Percentiles rank a stretch among this genome's conserved stretches.
Conservation (phyloP, 176 grass and related monocot species). For the Rhynchospora pubera region DNA sequence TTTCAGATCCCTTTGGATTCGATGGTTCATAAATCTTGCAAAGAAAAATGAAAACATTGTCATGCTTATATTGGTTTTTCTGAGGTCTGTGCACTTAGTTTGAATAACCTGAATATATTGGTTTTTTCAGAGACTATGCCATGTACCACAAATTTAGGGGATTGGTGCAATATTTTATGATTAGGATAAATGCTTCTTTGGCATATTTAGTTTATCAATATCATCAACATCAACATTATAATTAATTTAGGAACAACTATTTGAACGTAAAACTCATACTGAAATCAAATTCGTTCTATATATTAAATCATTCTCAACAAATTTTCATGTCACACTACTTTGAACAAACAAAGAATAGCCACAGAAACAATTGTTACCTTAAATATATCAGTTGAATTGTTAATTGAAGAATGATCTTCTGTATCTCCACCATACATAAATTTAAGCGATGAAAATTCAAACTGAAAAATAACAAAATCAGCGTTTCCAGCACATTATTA, state of each 20-base stretch:
- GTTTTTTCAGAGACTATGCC: not conserved
- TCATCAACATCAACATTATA: not conserved
- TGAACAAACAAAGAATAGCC: not conserved
- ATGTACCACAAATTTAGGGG: not conserved
- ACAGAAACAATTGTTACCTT: constrained; percentile 19
- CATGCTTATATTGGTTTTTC: not conserved
- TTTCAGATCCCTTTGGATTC: constrained; percentile 33
- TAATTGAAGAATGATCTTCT: constrained; percentile 6
- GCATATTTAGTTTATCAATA: not conserved
- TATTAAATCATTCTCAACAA: not conserved
- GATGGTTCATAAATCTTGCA: constrained; percentile 27
- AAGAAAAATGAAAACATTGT: not conserved
- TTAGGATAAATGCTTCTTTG: not conserved
- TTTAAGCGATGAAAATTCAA: constrained; percentile 15
- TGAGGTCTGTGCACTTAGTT: not conserved
- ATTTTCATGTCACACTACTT: not conserved
- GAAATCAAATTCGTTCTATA: not conserved
- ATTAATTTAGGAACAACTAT: not conserved
- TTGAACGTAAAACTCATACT: not conserved
- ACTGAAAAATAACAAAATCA: constrained; percentile 3
- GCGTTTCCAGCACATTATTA: constrained; percentile 15
- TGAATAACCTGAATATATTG: not conserved
- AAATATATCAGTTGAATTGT: constrained; percentile 1
- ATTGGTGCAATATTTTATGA: not conserved
- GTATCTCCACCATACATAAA: not conserved